Evolutionary conservation across 2,329 filamentous ascomycete genomes (phyloP), one percentile per base, ranked within the genome.

Genomic region (Neurospora sp.): DNA sequence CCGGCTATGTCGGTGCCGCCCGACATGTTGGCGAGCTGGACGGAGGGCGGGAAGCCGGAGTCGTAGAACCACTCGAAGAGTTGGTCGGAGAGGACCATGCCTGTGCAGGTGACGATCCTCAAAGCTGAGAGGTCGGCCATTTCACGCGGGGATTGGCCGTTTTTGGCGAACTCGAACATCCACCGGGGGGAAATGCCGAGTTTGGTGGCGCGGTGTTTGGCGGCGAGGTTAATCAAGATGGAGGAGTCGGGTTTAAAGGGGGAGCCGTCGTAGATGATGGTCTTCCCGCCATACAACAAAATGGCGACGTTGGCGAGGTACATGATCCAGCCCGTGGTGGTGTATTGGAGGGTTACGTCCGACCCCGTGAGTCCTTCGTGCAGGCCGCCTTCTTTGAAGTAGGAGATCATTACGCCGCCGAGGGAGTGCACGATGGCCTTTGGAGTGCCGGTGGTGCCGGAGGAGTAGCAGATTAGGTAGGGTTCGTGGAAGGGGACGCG

Each of bases 321-420:
- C 92, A 97, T 96, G 80, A 97, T 96, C 92, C 92, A 96, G 0
- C 91, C 91, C 0, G 91, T 93, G 0, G 88, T 91, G 0, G 88
- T 88, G 76, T 85, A 88, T 77, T 88, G 85, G 70, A 88, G 74
- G 0, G 79, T 76, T 1, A 87, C 81, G 62, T 79, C 81, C n/a
- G 79, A 76, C 0, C 81, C 74, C 0, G 73, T 76, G 4, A 80
- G 70, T 37, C 81, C 80, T 66, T 85, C 82, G 75, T 88, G 85
- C 36, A 88, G 77, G 2, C 77, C 79, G 1, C 81, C 82, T 77
- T 96, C 92, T 76, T 94, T 87, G 72, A 74, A 76, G 15, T 76
- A 74, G 72, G 78, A 84, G 33, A 92, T 72, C 38, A 92, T 78
- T 1, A 87, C 80, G 0, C 90, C 89, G 3, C 91, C 91, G 1